Evolutionary conservation across 2,329 filamentous ascomycete genomes (phyloP).

Genomic region (Hypoxylon rubiginosum): DNA sequence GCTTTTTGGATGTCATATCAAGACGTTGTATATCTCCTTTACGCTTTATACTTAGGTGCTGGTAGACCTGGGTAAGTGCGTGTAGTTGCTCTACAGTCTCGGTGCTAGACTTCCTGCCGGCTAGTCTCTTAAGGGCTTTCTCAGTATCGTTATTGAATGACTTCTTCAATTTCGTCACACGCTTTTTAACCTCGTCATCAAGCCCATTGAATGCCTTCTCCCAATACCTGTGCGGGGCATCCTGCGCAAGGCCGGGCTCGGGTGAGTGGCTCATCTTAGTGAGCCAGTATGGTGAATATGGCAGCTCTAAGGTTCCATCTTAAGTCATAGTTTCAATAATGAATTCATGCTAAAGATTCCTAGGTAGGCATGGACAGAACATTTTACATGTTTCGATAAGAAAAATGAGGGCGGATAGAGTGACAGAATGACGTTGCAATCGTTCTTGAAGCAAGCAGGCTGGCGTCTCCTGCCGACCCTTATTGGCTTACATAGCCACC

Average conservation of each 20-base stretch:
- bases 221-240: background rate
- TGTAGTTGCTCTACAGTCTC: background rate
- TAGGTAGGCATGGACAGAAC: background rate
- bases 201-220: background rate
- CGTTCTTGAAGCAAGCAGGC: background rate
- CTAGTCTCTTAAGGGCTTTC: background rate
- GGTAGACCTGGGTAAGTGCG: background rate
- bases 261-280: background rate
- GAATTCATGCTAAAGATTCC: background rate
- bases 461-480: background rate
- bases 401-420: background rate
- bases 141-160: background rate
- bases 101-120: background rate
- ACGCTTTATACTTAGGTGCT: background rate
- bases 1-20: background rate
- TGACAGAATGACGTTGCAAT: background rate
- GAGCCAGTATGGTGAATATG: background rate
- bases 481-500: background rate
- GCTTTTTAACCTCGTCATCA: background rate
- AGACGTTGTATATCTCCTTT: background rate
- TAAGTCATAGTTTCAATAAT: background rate
- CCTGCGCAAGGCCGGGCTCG: background rate
- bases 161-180: background rate
- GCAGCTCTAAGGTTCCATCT: background rate
- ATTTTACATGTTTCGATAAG: background rate